Percentiles rank a stretch among this genome's conserved stretches.
phyloP scores from a whole-genome alignment of 441 rosid species.

The Gossypium schwendimanii region DNA sequence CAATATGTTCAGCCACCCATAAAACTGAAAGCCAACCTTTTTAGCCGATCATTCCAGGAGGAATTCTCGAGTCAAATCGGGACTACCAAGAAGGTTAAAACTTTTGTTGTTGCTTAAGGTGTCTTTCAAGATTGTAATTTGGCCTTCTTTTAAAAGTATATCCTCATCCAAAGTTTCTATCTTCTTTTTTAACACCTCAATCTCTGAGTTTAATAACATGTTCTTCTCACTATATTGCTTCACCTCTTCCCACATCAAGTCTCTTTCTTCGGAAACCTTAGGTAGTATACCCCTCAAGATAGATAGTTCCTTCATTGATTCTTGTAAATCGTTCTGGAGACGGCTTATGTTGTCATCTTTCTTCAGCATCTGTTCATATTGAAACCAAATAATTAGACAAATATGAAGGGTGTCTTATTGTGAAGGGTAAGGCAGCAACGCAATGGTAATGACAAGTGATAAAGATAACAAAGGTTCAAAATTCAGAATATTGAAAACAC shows the following conservation, averaged over 20 bases:
- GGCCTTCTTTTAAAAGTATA: constrained; percentile 81
- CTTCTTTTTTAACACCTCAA: constrained; percentile 52
- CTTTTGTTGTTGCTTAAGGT: constrained; percentile 39
- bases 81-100: constrained; percentile 55
- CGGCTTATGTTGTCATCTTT: constrained; percentile 54
- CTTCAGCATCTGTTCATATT: constrained; percentile 50
- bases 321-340: constrained; percentile 55
- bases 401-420: not conserved
- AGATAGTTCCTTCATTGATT: constrained; percentile 46
- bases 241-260: constrained; percentile 74
- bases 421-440: not conserved
- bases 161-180: constrained; percentile 74
- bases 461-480: not conserved
- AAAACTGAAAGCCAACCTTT: not conserved
- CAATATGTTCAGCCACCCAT: constrained; percentile 19
- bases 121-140: constrained; percentile 85
- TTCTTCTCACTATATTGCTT: constrained; percentile 70
- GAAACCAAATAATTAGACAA: not conserved
- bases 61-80: constrained; percentile 38
- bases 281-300: constrained; percentile 47
- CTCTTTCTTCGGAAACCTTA: constrained; percentile 75
- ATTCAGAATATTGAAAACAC: not conserved
- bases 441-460: not conserved
- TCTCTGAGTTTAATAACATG: constrained; percentile 75
- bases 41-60: constrained; percentile 30